Evolutionary conservation across 306 rosid genomes (phyloP), one percentile per base, ranked within the genome.

Genomic region (Luffa acutangula): DNA sequence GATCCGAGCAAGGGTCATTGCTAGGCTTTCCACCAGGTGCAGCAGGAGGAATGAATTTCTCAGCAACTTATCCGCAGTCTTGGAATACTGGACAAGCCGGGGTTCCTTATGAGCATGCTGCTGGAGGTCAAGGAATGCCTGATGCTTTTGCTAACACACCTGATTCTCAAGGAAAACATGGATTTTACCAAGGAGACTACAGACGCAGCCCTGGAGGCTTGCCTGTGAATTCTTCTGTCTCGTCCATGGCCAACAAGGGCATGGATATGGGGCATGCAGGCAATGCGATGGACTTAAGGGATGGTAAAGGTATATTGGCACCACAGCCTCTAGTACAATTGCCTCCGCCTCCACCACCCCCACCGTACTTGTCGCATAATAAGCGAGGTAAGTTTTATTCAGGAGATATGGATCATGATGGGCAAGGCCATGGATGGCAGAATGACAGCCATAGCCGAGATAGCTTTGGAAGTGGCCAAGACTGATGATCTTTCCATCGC

Each of bases 21-120:
- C 67, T 91, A 84, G 96, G 96, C 53, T 93, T 87, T 71, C 94
- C 97, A 36, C 97, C 87, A 53, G 96, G 89, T 78, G 85, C 79
- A 13, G 80, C 78, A 21, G 81, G 84, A 66, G 91, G 86, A 51
- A 85, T 90, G 82, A 88, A 88, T 59, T 90, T 88, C 81, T 75
- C 88, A 2, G 85, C 85, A 66, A 83, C 83, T 73, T 91, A 88
- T 85, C 87, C 88, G n/a, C 96, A 90, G 60, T 83, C 93, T 46
- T 92, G 97, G 97, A 87, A 89, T 84, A 83, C 89, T n/a, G 92
- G 90, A 76, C 86, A 88, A 46, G 83, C 80, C 3, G 84, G 92
- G 62, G 78, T 60, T 39, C 93, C 93, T 54, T 92, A 86, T 46
- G 98, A 94, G 36, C 79, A 76, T 70, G 60, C 78, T 33, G 78